phyloP scores from a whole-genome alignment of 305 asterid genomes.

The Fraxinus ornus region DNA sequence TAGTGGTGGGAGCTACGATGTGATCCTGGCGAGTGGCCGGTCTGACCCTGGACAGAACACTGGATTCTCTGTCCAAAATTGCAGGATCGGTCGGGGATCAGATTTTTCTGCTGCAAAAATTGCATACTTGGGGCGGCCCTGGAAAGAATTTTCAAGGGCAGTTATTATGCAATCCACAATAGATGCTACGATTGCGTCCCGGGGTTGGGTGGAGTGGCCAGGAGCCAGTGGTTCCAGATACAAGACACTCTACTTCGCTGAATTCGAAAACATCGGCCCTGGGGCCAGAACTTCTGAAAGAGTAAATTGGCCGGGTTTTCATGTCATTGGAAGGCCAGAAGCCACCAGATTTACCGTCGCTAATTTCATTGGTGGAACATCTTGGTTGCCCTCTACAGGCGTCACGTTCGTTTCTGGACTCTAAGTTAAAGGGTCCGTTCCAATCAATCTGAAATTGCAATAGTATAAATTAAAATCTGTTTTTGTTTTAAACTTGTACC shows the following conservation, averaged over 20 bases:
- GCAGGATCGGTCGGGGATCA: constrained; percentile 37
- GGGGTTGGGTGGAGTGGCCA: constrained; percentile 77
- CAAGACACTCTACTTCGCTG: constrained; percentile 53
- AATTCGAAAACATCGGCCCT: constrained; percentile 52
- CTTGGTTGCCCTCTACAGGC: constrained; percentile 79
- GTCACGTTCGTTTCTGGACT: constrained; percentile 46
- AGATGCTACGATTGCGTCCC: constrained; percentile 40
- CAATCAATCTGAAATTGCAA: background rate
- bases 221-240: constrained; percentile 40
- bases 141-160: constrained; percentile 65
- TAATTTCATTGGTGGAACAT: constrained; percentile 53
- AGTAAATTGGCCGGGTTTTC: constrained; percentile 62
- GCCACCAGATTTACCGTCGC: constrained; percentile 58
- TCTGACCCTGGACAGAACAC: constrained; percentile 69
- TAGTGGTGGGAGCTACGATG: constrained; percentile 35
- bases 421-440: background rate
- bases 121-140: constrained; percentile 65
- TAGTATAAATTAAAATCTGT: background rate
- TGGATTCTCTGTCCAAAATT: constrained; percentile 62
- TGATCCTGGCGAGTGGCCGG: constrained; percentile 53
- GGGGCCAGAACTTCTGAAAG: constrained; percentile 50
- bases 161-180: constrained; percentile 65
- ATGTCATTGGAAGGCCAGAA: constrained; percentile 42
- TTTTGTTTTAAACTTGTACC: background rate
- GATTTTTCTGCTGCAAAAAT: constrained; percentile 36